Evolutionary conservation across 345 rosid genomes (phyloP).

Genomic region (Murraya paniculata): DNA sequence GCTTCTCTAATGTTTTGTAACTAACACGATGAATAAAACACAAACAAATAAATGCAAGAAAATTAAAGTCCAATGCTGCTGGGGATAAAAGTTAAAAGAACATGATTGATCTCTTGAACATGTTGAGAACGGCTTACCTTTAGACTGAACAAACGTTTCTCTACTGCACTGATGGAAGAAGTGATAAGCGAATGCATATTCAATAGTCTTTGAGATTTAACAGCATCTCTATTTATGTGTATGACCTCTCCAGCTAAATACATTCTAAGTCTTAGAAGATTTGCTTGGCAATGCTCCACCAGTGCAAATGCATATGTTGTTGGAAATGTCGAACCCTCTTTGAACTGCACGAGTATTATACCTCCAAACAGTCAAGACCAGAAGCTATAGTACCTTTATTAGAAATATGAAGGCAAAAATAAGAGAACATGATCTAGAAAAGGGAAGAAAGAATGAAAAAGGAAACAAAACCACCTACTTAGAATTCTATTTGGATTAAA

Average conservation of each 20-base stretch:
- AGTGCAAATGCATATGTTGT: constrained; percentile 78
- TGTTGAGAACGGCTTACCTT: constrained; percentile 47
- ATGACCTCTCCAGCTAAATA: constrained; percentile 67
- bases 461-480: not conserved
- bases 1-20: not conserved
- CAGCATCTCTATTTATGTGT: constrained; percentile 38
- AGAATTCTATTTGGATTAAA: not conserved
- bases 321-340: constrained; percentile 52
- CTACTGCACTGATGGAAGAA: constrained; percentile 41
- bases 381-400: not conserved
- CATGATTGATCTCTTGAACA: too few relatives aligned
- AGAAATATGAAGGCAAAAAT: not conserved
- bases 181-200: constrained; percentile 59
- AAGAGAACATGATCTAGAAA: not conserved
- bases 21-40: not conserved
- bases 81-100: not conserved
- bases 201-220: constrained; percentile 47
- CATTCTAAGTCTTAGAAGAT: constrained; percentile 78
- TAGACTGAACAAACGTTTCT: constrained; percentile 57
- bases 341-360: constrained; percentile 45
- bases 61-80: not conserved
- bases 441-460: not conserved
- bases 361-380: constrained; percentile 3
- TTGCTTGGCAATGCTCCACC: constrained; percentile 69
- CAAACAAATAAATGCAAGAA: not conserved